These are phyloP conservation scores for Paramecium caudatum DNA, from an alignment of 73 alveolate species.

Conservation along the genomic window DNA sequence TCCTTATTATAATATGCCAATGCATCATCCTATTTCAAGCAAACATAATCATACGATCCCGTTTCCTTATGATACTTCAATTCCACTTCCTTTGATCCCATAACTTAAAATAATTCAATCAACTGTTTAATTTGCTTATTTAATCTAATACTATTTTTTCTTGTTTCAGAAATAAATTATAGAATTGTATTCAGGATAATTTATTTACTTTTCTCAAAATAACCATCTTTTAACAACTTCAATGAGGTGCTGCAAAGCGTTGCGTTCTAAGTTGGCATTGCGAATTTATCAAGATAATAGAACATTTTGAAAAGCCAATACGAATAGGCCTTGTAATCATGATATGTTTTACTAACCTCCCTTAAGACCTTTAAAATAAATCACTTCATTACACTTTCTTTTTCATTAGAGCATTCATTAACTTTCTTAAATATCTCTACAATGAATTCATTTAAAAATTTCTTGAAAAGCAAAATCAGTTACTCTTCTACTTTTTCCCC, in stretches of 20 bases:
- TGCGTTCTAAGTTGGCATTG: neutral
- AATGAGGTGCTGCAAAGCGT: neutral
- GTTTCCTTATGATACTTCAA: neutral
- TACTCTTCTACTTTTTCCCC: neutral
- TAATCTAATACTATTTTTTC: neutral
- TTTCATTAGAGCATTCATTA: neutral
- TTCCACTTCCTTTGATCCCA: neutral
- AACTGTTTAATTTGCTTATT: neutral
- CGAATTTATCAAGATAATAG: slow-evolving; percentile 1
- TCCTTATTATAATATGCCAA: neutral
- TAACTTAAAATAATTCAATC: neutral
- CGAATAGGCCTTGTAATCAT: slow-evolving; percentile 25
- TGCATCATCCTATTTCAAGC: neutral
- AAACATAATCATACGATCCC: neutral
- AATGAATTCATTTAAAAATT: slow-evolving; percentile 27
- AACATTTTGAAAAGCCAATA: slow-evolving; percentile 49
- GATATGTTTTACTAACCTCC: neutral
- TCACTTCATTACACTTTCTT: slow-evolving; percentile 11
- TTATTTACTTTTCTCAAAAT: neutral
- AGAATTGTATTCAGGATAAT: neutral
- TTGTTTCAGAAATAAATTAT: neutral
- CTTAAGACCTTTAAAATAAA: neutral
- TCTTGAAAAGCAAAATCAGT: neutral
- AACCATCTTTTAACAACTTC: slow-evolving; percentile 3
- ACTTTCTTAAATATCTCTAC: neutral